phyloP scores from a whole-genome alignment of 495 filamentous ascomycete genomes.

The Cenococcum geophilum region DNA sequence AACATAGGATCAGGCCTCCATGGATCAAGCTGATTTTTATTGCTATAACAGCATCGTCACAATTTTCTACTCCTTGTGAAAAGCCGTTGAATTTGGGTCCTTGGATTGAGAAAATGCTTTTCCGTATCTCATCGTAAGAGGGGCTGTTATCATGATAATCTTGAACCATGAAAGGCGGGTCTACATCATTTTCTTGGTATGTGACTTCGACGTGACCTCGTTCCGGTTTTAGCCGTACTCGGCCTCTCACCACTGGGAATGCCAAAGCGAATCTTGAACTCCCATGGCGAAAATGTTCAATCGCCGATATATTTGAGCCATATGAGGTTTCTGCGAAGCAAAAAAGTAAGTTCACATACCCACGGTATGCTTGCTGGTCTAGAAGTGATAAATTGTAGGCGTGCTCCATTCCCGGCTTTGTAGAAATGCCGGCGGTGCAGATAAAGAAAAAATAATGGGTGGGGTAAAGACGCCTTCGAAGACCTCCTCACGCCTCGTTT shows the following conservation, averaged over 20 bases:
- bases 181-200: background rate
- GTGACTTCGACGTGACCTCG: background rate
- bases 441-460: no score
- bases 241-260: background rate
- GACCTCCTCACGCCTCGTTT: no score
- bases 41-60: background rate
- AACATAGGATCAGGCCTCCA: background rate
- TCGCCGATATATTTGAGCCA: background rate
- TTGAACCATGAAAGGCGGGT: background rate
- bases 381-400: background rate
- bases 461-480: no score
- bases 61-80: background rate
- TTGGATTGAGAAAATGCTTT: background rate
- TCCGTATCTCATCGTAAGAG: background rate
- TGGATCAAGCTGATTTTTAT: background rate
- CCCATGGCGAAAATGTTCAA: background rate
- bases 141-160: background rate
- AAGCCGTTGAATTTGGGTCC: background rate
- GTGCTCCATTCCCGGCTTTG: background rate
- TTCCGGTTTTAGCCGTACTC: background rate
- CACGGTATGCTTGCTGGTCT: background rate
- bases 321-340: background rate
- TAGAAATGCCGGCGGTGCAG: no score
- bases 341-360: constrained; percentile 1
- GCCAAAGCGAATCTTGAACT: background rate